A percentile compares a stretch with the other conserved stretches of the same genome.
Conservation (phyloP, 306 rosid genomes). For the Albizia julibrissin region DNA sequence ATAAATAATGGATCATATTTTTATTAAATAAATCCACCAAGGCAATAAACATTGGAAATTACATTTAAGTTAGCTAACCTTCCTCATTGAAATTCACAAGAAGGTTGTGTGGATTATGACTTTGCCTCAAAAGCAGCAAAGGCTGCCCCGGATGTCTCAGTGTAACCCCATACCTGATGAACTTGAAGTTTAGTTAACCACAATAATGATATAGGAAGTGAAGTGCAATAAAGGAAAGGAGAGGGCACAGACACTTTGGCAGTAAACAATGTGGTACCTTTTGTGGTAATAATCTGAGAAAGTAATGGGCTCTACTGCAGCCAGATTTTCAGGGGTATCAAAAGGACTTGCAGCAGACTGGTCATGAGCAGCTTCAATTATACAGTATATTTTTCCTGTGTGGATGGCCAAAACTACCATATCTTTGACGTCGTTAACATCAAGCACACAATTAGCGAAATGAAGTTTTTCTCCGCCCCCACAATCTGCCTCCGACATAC, state of each 20-base stretch:
- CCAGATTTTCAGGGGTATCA: constrained; percentile 45
- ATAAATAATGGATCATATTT: not conserved
- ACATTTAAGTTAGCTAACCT: constrained; percentile 59
- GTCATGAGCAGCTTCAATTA: constrained; percentile 48
- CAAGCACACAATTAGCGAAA: constrained; percentile 60
- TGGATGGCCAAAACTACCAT: constrained; percentile 83
- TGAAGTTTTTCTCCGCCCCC: constrained; percentile 41
- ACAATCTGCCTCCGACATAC: constrained; percentile 43
- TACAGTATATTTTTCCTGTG: constrained; percentile 78
- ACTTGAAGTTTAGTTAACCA: constrained; percentile 30
- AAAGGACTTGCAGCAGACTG: constrained; percentile 80
- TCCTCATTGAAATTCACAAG: constrained; percentile 67
- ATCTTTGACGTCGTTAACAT: constrained; percentile 44
- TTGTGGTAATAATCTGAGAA: constrained; percentile 62
- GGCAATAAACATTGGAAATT: not conserved
- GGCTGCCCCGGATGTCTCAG: constrained; percentile 74
- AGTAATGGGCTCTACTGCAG: constrained; percentile 35
- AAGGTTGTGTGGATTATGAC: constrained; percentile 93
- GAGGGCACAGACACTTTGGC: not conserved
- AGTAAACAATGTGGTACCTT: constrained; percentile 47
- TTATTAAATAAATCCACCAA: not conserved
- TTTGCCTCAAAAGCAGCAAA: constrained; percentile 82
- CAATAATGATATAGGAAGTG: constrained; percentile 21
- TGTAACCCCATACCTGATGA: constrained; percentile 70
- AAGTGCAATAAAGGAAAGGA: constrained; percentile 17